Base-by-base conservation (phyloP, 2,329 filamentous ascomycete species). In the Ophiostoma fasciatum region DNA sequence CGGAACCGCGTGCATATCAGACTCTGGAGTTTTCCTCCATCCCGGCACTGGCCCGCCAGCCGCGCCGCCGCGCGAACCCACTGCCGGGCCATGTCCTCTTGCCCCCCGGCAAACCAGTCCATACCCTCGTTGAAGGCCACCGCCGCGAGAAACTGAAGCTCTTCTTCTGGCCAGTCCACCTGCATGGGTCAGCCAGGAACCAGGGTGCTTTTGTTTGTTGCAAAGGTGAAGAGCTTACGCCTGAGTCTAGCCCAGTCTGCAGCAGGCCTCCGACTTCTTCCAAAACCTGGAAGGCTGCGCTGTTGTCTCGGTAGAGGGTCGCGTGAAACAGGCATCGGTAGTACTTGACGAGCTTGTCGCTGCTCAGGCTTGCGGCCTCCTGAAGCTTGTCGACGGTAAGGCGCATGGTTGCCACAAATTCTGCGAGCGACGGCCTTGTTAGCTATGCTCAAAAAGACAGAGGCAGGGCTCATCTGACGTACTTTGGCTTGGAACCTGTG, bases 141-240 rank as follows among this genome's bases (percentile, higher is more conserved):
- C 1, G 71, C 70, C 0, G 74, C 71, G n/a, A 90, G 66, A 78
- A 80, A 90, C 48, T 84, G 76, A 1, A 87, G 56, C 49, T 90
- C 82, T 4, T 69, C 64, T 1, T 58, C 47, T 0, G 82, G 80
- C 49, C 82, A 82, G 1, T 57, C 51, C 2, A 58, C 51, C 17
- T 59, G 45, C n/a, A n/a, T n/a, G n/a, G n/a, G n/a, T n/a, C n/a
- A n/a, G n/a, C n/a, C n/a, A n/a, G n/a, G n/a, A n/a, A n/a, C n/a
- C n/a, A n/a, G n/a, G n/a, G n/a, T n/a, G n/a, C n/a, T n/a, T n/a
- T n/a, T n/a, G n/a, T n/a, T n/a, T n/a, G n/a, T n/a, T n/a, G n/a
- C n/a, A n/a, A n/a, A n/a, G n/a, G n/a, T n/a, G n/a, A n/a, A n/a
- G n/a, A 17, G 21, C 25, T 27, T 38, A 41, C 36, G 27, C n/a